Conservation (phyloP, 1,284 basidiomycete species). For the Flammula alnicola region DNA sequence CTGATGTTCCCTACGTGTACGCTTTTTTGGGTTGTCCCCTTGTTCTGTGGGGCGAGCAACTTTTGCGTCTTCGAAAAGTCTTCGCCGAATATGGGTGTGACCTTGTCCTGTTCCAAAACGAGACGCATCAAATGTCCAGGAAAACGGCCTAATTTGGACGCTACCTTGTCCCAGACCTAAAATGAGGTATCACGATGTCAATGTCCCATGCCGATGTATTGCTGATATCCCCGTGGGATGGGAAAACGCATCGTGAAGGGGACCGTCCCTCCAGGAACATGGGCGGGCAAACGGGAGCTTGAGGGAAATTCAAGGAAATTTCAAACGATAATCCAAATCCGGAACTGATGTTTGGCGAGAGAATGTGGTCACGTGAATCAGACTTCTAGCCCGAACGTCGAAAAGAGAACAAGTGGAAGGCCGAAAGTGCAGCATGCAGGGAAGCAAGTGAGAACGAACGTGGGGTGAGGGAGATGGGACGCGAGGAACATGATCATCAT, state of each 20-base stretch:
- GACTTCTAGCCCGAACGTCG: background rate
- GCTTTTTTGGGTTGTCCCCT: slow-evolving; percentile 39
- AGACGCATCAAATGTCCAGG: slow-evolving; percentile 21
- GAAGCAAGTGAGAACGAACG: background rate
- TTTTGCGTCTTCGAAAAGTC: slow-evolving; percentile 16
- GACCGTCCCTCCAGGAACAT: slow-evolving; percentile 11
- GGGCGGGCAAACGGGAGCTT: slow-evolving; percentile 15
- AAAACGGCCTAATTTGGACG: slow-evolving; percentile 32
- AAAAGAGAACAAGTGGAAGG: slow-evolving; percentile 20
- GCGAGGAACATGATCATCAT: slow-evolving; percentile 3
- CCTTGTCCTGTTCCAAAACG: slow-evolving; percentile 31
- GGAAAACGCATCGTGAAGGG: slow-evolving; percentile 21
- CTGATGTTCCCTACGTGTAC: slow-evolving; percentile 35
- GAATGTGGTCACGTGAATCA: slow-evolving; percentile 19
- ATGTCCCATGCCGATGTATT: slow-evolving; percentile 9
- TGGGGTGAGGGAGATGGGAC: background rate
- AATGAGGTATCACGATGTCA: slow-evolving; percentile 25
- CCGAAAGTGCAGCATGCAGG: slow-evolving; percentile 14
- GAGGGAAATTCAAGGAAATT: slow-evolving; percentile 21
- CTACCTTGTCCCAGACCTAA: slow-evolving; percentile 34
- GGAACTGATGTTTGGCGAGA: slow-evolving; percentile 10
- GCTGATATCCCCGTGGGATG: slow-evolving; percentile 13
- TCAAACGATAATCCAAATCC: slow-evolving; percentile 21
- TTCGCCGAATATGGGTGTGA: slow-evolving; percentile 29
- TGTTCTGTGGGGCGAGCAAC: slow-evolving; percentile 26